These are phyloP conservation scores for Xerocomus nothofagi DNA, from an alignment of 1,284 basidiomycete genomes.

Conservation along the genomic window DNA sequence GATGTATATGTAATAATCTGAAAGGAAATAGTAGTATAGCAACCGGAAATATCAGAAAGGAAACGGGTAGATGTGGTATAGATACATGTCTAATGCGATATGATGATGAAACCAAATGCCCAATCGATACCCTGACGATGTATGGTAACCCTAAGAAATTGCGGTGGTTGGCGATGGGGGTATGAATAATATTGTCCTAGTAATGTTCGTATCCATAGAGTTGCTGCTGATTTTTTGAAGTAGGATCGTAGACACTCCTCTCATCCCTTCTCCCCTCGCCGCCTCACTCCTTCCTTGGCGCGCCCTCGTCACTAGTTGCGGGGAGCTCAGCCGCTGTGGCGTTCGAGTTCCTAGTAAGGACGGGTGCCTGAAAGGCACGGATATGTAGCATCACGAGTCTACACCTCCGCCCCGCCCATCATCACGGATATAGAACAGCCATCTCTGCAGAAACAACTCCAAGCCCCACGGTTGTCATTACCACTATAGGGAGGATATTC, in stretches of 20 bases:
- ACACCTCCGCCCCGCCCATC: no score
- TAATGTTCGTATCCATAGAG: not conserved
- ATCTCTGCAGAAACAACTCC: conserved; percentile 65
- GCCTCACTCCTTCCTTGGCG: not conserved
- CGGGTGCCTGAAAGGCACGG: no score
- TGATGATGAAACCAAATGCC: not conserved
- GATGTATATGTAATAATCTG: no score
- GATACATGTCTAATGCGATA: conserved; percentile 16
- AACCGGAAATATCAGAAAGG: no score
- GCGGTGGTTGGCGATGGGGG: not conserved
- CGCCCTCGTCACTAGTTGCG: not conserved
- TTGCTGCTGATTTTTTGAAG: not conserved
- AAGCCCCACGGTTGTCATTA: conserved; percentile 55
- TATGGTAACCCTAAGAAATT: not conserved
- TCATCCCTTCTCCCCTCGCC: no score
- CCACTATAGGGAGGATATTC: conserved; percentile 62
- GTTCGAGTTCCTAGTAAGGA: no score
- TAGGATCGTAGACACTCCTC: not conserved
- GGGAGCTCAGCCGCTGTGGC: not conserved
- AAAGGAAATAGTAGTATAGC: no score
- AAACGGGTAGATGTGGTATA: no score
- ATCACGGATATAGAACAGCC: conserved; percentile 47
- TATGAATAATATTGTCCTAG: not conserved
- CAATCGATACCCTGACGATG: not conserved
- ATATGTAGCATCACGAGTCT: not conserved